phyloP scores from a whole-genome alignment of 2,329 filamentous ascomycete species.

The Pleomassaria siparia region DNA sequence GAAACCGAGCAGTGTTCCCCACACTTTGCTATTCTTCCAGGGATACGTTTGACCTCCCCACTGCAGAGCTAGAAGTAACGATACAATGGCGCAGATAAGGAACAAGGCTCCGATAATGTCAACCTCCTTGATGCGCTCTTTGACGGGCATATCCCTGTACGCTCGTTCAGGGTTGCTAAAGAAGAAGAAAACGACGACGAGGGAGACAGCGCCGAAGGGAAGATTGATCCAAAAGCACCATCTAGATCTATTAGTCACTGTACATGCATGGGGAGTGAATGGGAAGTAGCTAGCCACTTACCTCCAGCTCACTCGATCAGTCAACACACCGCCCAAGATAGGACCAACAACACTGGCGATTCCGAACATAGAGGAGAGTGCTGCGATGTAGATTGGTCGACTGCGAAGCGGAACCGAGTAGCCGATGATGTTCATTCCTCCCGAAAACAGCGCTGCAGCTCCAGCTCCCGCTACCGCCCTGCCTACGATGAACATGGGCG shows the following conservation, averaged over 20 bases:
- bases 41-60: constrained; percentile 46
- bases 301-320: constrained; percentile 28
- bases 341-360: constrained; percentile 43
- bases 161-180: constrained; percentile 30
- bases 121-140: constrained; percentile 41
- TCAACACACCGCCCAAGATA: constrained; percentile 42
- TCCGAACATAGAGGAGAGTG: constrained; percentile 30
- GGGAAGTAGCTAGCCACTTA: constrained; percentile 20
- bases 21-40: constrained; percentile 54
- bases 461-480: constrained; percentile 12
- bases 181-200: constrained; percentile 35
- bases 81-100: constrained; percentile 37
- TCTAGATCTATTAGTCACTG: constrained; percentile 7
- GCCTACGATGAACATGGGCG: constrained; percentile 12
- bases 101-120: constrained; percentile 32
- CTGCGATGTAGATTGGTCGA: constrained; percentile 39
- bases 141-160: constrained; percentile 32
- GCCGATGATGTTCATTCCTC: constrained; percentile 12
- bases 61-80: constrained; percentile 37
- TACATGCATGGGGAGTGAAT: too few species aligned
- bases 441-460: constrained; percentile 14
- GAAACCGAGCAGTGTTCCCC: constrained; percentile 53
- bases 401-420: constrained; percentile 31
- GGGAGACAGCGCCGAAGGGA: constrained; percentile 46
- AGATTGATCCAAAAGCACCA: constrained; percentile 50